A percentile compares a stretch with the other conserved stretches of the same genome.
These are phyloP conservation scores for Boletellus sp. DNA, from an alignment of 768 basidiomycete species.

Conservation along the genomic window DNA sequence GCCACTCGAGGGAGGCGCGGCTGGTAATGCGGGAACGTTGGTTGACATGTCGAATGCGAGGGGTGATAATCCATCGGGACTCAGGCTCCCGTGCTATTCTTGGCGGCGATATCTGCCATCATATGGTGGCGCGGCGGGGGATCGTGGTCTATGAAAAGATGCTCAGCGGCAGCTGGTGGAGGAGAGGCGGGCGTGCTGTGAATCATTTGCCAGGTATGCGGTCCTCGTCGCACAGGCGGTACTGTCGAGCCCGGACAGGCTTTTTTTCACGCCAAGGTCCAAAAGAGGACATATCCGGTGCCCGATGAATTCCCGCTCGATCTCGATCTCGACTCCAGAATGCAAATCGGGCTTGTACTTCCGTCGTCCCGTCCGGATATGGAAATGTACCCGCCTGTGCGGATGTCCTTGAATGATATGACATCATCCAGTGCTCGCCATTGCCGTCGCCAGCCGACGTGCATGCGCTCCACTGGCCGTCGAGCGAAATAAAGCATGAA, in stretches of 20 bases:
- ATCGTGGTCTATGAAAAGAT: neutral
- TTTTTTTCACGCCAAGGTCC: too few species aligned
- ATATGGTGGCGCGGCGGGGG: neutral
- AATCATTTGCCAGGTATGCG: too few species aligned
- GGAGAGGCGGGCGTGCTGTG: too few species aligned
- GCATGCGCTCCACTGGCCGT: constrained; percentile 34
- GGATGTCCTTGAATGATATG: constrained; percentile 1
- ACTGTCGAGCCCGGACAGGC: too few species aligned
- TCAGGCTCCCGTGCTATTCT: too few species aligned
- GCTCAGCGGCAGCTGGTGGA: too few species aligned
- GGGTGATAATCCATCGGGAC: too few species aligned
- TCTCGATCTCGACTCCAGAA: constrained; percentile 21
- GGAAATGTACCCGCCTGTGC: neutral
- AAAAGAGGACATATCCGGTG: too few species aligned
- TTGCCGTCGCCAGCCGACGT: constrained; percentile 20
- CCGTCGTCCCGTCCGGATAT: constrained; percentile 6
- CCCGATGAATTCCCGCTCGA: constrained; percentile 23
- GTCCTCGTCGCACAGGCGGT: too few species aligned
- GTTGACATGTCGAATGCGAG: too few species aligned
- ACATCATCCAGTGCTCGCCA: neutral
- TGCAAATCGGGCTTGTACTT: constrained; percentile 19
- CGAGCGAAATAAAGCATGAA: too few species aligned
- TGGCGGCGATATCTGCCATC: too few species aligned
- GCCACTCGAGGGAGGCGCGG: neutral
- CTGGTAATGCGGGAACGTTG: neutral